These are phyloP conservation scores for Coemansia umbellata DNA, from an alignment of 192 early-diverging fungal species.

Conservation along the genomic window DNA sequence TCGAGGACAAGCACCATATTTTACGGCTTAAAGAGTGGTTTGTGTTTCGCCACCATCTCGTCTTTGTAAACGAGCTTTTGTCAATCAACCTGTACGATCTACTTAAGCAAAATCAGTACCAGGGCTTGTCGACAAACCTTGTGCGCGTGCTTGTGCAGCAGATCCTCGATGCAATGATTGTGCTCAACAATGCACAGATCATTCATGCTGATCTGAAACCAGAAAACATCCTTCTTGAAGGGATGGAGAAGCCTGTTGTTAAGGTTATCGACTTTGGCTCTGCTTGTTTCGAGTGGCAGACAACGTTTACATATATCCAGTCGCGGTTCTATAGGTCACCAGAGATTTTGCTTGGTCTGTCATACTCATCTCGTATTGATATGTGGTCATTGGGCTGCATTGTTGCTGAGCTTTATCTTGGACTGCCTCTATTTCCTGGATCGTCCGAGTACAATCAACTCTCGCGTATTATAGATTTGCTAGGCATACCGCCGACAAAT, in stretches of 20 bases:
- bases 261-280: slow-evolving; percentile 99
- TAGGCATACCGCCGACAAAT: slow-evolving; percentile 83
- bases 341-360: slow-evolving; percentile 91
- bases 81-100: slow-evolving; percentile 97
- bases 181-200: slow-evolving; percentile 81
- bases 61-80: slow-evolving; percentile 95
- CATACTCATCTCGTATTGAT: slow-evolving; percentile 91
- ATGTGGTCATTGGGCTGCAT: slow-evolving; percentile 99
- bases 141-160: slow-evolving; percentile 91
- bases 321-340: slow-evolving; percentile 96
- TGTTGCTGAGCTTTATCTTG: slow-evolving; percentile 92
- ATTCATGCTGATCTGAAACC: slow-evolving; percentile 99
- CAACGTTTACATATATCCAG: slow-evolving; percentile 97
- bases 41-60: slow-evolving; percentile 89
- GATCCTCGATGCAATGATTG: slow-evolving; percentile 85
- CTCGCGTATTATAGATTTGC: slow-evolving; percentile 87
- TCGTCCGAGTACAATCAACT: slow-evolving; percentile 96
- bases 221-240: slow-evolving; percentile 90
- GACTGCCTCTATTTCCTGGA: slow-evolving; percentile 93
- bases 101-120: slow-evolving; percentile 96
- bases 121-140: slow-evolving; percentile 89
- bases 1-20: slow-evolving; percentile 84
- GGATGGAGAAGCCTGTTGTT: slow-evolving; percentile 85
- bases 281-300: slow-evolving; percentile 91
- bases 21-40: slow-evolving; percentile 88